Evolutionary conservation across 805 yeast species (phyloP), one percentile per base, ranked within the genome.

Genomic region (Yarrowia keelungensis): DNA sequence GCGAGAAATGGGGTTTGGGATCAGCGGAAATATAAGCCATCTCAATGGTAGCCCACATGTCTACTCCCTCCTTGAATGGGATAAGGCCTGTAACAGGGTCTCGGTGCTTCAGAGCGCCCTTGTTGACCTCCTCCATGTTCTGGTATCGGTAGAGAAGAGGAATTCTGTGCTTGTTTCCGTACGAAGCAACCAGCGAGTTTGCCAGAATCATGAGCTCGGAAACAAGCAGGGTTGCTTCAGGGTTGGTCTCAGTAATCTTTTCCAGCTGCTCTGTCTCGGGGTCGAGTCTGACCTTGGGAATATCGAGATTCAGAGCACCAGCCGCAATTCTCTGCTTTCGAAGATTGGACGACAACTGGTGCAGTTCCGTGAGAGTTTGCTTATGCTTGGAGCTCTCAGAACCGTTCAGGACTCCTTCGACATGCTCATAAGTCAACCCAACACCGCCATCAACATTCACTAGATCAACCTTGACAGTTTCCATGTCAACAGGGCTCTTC

Each of bases 201-300:
- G 95, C 92, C 54, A 85, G 78, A 32, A 93, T 84, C 99, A 94
- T 94, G 61, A 90, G 76, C 75, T 94, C 97, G 0, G 94, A 84
- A 1, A 94, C 98, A 35, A 94, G 80, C 1, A 81, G 74, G 47
- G 85, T 86, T 0, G 97, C 87, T 43, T 81, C 78, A 0, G 86
- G 75, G 16, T 75, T 75, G n/a, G 36, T 45, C 41, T 74, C 74
- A 42, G 76, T 74, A 22, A 71, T 73, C 51, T 78, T 74, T 1
- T 68, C 50, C 1, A 78, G 70, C 68, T 8, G 65, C 42, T 11
- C 69, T 50, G 8, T 69, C 69, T 16, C 68, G n/a, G 39, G 8
- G 35, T 62, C 32, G 4, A 73, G 69, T 14, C 36, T 11, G 5
- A 69, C 67, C n/a, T 45, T 32, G 2, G 72, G 69, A 8, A 73